Base-by-base conservation (phyloP, 305 asterid species). In the Solanum hybrid region DNA sequence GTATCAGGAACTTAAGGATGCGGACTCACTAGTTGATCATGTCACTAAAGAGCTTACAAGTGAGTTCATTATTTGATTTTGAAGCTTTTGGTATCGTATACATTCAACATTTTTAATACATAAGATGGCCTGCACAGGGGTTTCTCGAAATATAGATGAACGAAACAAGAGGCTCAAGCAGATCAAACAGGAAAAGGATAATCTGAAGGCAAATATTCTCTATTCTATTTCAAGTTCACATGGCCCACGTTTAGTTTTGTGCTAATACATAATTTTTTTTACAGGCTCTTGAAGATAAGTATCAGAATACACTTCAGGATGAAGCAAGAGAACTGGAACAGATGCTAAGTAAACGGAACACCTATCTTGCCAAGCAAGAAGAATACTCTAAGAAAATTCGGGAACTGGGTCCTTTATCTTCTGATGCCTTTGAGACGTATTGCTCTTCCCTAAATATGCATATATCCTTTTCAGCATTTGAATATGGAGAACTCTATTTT, bases 381-480 rank as follows among this genome's bases (percentile, higher is more conserved):
- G 99, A 97, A 90, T 96, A 93, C 95, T 95, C 98, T 2, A 98
- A 96, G 95, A 98, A 97, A 93, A 98, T 98, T 82, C 93, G 99
- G 89, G 99, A 97, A 92, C 90, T 97, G 96, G 99, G 99, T 92
- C 98, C 98, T 84, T 94, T 98, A 89, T 95, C 99, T 88, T 94
- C 99, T 14, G 99, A 98, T 93, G 98, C 99, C 76, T 96, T 98
- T 95, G 99, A 98, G 91, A 98, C 91, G 99, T 98, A 97, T 89
- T 87, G 91, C 89, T 89, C 93, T 82, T 61, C 79, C 76, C 91
- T 73, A 37, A 88, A 89, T 41, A 87, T 89, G 91, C 89, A 17
- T 39, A 65, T 65, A 72, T 89, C 61, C 33, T 38, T 89, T 87
- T 51, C 27, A 78, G 89, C 45, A 57, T 79, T 72, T 68, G 29